Evolutionary conservation across 495 filamentous ascomycete genomes (phyloP), one percentile per base, ranked within the genome.

Genomic region (Hypoxylon crocopeplum): DNA sequence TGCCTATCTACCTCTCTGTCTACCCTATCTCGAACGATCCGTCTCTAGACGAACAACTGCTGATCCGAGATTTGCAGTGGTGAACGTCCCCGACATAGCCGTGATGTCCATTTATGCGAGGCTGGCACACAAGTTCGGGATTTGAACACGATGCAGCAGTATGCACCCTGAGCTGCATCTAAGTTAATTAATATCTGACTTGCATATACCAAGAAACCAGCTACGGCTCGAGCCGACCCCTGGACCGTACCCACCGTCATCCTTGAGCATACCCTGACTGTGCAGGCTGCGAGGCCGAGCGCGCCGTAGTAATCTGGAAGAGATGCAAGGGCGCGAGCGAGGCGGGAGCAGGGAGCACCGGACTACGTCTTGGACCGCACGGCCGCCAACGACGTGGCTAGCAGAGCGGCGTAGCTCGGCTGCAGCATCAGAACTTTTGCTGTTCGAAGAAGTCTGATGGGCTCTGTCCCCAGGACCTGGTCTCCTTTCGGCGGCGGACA

Each of bases 401-500:
- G 71, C 59, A 66, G 76, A 21, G 59, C 66, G 0, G 52, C 62
- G 13, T 74, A 81, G 64, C 74, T 81, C 32, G 73, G n/a, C n/a
- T n/a, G n/a, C n/a, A n/a, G n/a, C n/a, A n/a, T n/a, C n/a, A n/a
- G n/a, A n/a, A 72, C 55, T 76, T n/a, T n/a, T n/a, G n/a, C n/a
- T n/a, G n/a, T n/a, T n/a, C 72, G 55, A 82, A 80, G 59, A 75
- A 77, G 0, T 79, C 80, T 25, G 78, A 79, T 48, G 72, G 72
- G 8, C 67, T 72, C 3, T 80, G 73, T 50, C 78, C 77, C 5
- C 69, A 25, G 83, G 84, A 11, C 84, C 84, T 5, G 75, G 76
- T 2, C 58, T 87, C n/a, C 84, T 84, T 24, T 80, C 78, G 1
- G 76, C 78, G 27, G 69, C 74, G n/a, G 64, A 77, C 11, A 62